Evolutionary conservation across 495 filamentous ascomycete species (phyloP).

Genomic region (Penicillium coprophilum): DNA sequence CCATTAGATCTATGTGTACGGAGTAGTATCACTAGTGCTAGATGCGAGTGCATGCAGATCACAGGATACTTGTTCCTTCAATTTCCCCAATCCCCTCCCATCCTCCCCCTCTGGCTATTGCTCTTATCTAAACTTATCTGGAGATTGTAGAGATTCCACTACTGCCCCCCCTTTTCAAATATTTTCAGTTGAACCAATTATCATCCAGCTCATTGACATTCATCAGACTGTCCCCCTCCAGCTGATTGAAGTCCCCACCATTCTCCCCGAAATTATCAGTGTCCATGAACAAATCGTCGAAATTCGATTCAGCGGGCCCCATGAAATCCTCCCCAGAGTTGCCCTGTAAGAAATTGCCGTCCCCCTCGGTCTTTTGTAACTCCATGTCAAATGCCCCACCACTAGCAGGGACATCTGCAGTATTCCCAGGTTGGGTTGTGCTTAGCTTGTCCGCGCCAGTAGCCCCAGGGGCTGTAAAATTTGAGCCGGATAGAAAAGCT

Average conservation of each 20-base stretch:
- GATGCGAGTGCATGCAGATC: conserved; percentile 20
- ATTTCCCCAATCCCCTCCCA: not conserved
- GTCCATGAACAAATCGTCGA: conserved; percentile 53
- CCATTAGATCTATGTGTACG: not conserved
- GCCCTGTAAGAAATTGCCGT: conserved; percentile 17
- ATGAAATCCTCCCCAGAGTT: conserved; percentile 40
- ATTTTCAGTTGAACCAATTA: conserved; percentile 40
- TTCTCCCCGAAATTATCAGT: conserved; percentile 40
- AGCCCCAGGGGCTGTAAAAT: conserved; percentile 29
- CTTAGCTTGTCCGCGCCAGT: conserved; percentile 20
- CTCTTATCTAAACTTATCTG: not conserved
- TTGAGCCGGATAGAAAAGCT: conserved; percentile 41
- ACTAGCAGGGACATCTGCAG: conserved; percentile 33
- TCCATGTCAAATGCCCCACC: conserved; percentile 48
- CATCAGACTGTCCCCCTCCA: conserved; percentile 46
- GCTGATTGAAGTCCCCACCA: conserved; percentile 36
- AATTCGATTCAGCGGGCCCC: conserved; percentile 48
- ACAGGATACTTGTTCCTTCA: conserved; percentile 13
- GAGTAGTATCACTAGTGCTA: conserved; percentile 8
- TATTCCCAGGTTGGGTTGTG: conserved; percentile 31
- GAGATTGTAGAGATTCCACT: not conserved
- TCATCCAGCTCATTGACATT: conserved; percentile 47
- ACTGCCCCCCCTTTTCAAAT: not conserved
- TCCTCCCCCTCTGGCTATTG: not conserved
- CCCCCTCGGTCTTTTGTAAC: conserved; percentile 32